Evolutionary conservation across 352 stramenopile genomes (phyloP).

Genomic region (Phytophthora citrophthora): DNA sequence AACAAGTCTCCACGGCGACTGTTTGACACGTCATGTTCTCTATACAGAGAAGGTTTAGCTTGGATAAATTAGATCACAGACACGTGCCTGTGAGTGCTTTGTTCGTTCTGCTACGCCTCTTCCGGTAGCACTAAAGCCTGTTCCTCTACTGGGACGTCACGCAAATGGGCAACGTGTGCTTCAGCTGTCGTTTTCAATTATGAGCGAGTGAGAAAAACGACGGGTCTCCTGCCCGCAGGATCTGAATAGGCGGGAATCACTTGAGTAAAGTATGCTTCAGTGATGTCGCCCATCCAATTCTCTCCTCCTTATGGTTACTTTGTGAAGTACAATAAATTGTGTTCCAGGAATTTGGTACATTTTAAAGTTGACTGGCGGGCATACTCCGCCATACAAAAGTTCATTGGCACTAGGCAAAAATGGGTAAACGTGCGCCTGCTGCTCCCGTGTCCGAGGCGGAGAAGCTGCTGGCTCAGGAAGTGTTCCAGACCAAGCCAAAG

Average conservation of each 20-base stretch:
- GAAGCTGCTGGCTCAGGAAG: conserved; percentile 55
- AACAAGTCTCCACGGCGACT: conserved; percentile 7
- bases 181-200: conserved; percentile 27
- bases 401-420: conserved; percentile 18
- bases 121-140: not conserved
- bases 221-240: not conserved
- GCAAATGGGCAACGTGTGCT: not conserved
- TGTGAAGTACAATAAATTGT: not conserved
- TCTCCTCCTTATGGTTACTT: not conserved
- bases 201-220: conserved; percentile 17
- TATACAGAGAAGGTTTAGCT: not conserved
- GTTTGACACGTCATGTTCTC: conserved; percentile 28
- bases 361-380: conserved; percentile 25
- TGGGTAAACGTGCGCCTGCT: conserved; percentile 54
- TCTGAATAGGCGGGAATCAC: conserved; percentile 1
- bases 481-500: conserved; percentile 51
- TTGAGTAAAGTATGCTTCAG: conserved; percentile 12
- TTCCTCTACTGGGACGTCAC: not conserved
- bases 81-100: conserved; percentile 20
- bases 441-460: conserved; percentile 46
- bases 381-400: conserved; percentile 22
- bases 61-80: conserved; percentile 21
- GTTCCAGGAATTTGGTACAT: too few species aligned
- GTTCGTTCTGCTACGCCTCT: not conserved
- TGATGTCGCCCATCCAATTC: conserved; percentile 17